Evolutionary conservation across 352 stramenopile genomes (phyloP).

Genomic region (Phytopythium litorale): DNA sequence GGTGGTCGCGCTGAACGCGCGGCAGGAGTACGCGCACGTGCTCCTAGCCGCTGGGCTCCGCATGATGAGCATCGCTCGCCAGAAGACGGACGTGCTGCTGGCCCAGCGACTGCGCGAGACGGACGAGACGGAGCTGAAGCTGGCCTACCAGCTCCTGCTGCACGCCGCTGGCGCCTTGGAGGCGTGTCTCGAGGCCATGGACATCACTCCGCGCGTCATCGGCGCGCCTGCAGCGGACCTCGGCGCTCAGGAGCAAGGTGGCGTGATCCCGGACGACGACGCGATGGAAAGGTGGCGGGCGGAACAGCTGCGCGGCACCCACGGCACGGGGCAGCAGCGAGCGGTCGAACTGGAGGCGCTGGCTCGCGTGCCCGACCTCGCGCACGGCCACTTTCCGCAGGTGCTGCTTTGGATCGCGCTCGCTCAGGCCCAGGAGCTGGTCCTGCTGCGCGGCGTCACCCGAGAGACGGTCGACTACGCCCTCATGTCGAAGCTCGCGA

Average conservation of each 20-base stretch:
- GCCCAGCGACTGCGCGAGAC: conserved; percentile 34
- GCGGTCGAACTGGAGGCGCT: conserved; percentile 33
- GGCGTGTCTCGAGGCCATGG: conserved; percentile 41
- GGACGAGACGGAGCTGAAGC: conserved; percentile 61
- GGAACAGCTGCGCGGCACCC: conserved; percentile 27
- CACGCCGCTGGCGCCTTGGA: conserved; percentile 52
- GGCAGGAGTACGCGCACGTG: conserved; percentile 47
- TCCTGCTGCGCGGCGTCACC: conserved; percentile 56
- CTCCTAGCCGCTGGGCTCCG: conserved; percentile 41
- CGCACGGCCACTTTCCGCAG: conserved; percentile 39
- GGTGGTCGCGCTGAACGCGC: conserved; percentile 44
- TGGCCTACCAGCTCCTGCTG: conserved; percentile 62
- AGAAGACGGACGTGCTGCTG: conserved; percentile 41
- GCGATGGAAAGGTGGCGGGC: conserved; percentile 56
- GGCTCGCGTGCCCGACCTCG: conserved; percentile 49
- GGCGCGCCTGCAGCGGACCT: conserved; percentile 33
- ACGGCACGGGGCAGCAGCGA: not conserved
- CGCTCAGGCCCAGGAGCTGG: conserved; percentile 62
- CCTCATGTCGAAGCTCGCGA: conserved; percentile 61
- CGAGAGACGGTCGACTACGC: conserved; percentile 55
- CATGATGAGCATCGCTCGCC: conserved; percentile 38
- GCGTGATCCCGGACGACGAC: conserved; percentile 21
- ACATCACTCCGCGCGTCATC: conserved; percentile 22
- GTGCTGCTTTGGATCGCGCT: conserved; percentile 54
- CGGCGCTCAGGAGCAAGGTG: not conserved